These are phyloP conservation scores for Drechslerella dactyloides DNA, from an alignment of 2,329 filamentous ascomycete genomes.

Conservation along the genomic window DNA sequence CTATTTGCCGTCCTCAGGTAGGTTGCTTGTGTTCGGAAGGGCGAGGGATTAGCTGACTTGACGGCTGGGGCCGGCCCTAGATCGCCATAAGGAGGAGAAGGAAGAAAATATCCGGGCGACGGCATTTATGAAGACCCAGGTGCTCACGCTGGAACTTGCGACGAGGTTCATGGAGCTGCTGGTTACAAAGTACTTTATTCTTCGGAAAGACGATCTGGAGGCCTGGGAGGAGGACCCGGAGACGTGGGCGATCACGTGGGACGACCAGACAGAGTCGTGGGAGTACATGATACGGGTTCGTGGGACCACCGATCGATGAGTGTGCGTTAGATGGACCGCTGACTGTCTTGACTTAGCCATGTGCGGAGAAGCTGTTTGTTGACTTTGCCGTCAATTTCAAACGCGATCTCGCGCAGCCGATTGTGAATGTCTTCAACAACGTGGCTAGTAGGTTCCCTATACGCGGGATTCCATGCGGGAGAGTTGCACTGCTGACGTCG, in stretches of 20 bases:
- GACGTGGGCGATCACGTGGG: constrained; percentile 91
- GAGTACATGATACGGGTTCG: constrained; percentile 79
- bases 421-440: constrained; percentile 81
- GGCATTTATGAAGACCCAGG: constrained; percentile 71
- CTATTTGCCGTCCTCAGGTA: constrained; percentile 64
- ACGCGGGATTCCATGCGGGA: constrained; percentile 55
- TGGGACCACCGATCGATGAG: not conserved
- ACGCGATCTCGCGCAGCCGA: constrained; percentile 75
- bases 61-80: constrained; percentile 28
- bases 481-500: too few species aligned
- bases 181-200: constrained; percentile 86
- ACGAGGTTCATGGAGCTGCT: constrained; percentile 81
- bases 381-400: constrained; percentile 91
- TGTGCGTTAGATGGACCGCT: not conserved
- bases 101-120: constrained; percentile 66
- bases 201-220: constrained; percentile 81
- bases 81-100: constrained; percentile 67
- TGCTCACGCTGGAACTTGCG: constrained; percentile 79
- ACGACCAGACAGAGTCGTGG: constrained; percentile 81
- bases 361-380: constrained; percentile 90
- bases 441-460: constrained; percentile 67
- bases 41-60: constrained; percentile 31
- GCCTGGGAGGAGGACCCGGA: constrained; percentile 95
- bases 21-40: constrained; percentile 3
- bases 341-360: constrained; percentile 62